Base-by-base conservation (phyloP, 78 protist genomes). In the Guillardia theta region DNA sequence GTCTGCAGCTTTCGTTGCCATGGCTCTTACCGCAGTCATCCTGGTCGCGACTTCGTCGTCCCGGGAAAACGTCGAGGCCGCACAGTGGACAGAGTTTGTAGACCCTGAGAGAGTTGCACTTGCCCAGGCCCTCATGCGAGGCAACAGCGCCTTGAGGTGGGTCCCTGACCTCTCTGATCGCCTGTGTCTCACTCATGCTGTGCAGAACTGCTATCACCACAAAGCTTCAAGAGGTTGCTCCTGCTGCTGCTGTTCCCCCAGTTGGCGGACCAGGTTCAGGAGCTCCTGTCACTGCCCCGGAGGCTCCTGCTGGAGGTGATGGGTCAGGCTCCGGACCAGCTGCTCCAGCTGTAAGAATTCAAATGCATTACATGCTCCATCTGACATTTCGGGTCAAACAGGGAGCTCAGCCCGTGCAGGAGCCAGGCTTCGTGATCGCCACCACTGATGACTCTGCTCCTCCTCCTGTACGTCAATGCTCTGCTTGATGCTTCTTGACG, bases 361-460 rank as follows among this genome's bases (percentile, higher is more conserved):
- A 53, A 12, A 12, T 21, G 64, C 15, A 53, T 15, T 53, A 12
- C 15, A 21, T 53, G 64, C 19, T 53, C 64, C 19, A 19, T 53
- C 64, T 21, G 64, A 12, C 33, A 53, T 19, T 53, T 53, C 19
- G 12, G 64, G 12, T 53, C 19, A 21, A 19, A 19, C 64, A 0
- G 33, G 41, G 41, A 4, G 87, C 27, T 6, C 4, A 15, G 87
- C 87, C 87, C 5, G 87, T 37, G 90, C 10, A 78, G 90, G 90
- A 78, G 90, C 90, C 90, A 0, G 90, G 90, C 1, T 78, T 78
- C 48, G 90, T 78, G 18, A 78, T 78, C 48, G 90, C 90, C 44
- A 78, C 90, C 15, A 78, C 90, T 50, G 90, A 78, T 30, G 90
- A 78, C 90, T 37, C 90, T 43, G 10, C 90, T 46, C 90, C 90